phyloP scores from a whole-genome alignment of 1,284 basidiomycete genomes.

The Naganishia sp. region DNA sequence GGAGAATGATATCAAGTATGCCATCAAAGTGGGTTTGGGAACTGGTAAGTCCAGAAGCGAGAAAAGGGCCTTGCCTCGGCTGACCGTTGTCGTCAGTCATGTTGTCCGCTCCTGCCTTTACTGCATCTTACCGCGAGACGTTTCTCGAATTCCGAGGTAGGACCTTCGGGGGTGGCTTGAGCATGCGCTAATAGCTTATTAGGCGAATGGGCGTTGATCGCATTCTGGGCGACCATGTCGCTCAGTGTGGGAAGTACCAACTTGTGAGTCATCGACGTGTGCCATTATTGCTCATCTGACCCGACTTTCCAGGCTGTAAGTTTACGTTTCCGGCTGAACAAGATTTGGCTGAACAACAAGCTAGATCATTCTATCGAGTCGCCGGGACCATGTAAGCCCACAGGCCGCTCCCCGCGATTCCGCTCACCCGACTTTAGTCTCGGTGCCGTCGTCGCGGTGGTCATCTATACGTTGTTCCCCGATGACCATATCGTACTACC shows the following conservation, averaged over 20 bases:
- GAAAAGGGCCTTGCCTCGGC: not conserved
- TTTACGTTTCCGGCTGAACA: not conserved
- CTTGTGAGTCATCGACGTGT: slow-evolving; percentile 59
- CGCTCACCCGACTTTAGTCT: slow-evolving; percentile 56
- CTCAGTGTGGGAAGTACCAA: slow-evolving; percentile 83
- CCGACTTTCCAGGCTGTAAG: slow-evolving; percentile 1
- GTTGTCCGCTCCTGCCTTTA: slow-evolving; percentile 81
- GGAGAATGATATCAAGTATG: slow-evolving; percentile 79
- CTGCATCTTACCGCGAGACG: slow-evolving; percentile 70
- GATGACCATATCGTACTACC: slow-evolving; percentile 74
- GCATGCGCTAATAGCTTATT: slow-evolving; percentile 56
- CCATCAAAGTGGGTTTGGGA: slow-evolving; percentile 73
- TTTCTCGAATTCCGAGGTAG: slow-evolving; percentile 60
- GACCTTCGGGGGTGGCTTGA: slow-evolving; percentile 36
- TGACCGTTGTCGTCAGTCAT: slow-evolving; percentile 53
- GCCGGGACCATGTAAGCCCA: slow-evolving; percentile 73
- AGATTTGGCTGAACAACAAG: slow-evolving; percentile 25
- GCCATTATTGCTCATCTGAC: slow-evolving; percentile 38
- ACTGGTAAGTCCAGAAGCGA: slow-evolving; percentile 42
- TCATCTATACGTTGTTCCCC: slow-evolving; percentile 68
- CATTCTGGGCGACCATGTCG: slow-evolving; percentile 84
- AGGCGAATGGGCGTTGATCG: slow-evolving; percentile 94
- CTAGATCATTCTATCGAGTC: slow-evolving; percentile 63
- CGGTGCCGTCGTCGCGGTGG: slow-evolving; percentile 74
- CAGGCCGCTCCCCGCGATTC: not conserved